Percentiles rank a stretch among this genome's conserved stretches.
Conservation (phyloP, 2,329 filamentous ascomycete species). For the Cercospora sojina region DNA sequence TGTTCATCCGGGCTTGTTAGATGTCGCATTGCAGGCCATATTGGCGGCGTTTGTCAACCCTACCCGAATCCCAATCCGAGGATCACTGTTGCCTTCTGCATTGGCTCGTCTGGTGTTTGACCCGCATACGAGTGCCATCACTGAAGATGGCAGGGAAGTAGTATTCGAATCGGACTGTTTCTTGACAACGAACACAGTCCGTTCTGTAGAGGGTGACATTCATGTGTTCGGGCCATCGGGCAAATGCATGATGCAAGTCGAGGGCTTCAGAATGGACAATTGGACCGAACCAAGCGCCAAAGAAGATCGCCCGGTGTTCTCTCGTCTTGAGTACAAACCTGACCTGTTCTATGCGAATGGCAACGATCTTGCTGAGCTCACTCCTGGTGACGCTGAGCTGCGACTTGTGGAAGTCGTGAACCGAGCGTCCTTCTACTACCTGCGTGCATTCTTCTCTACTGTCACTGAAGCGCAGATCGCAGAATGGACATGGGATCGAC, state of each 20-base stretch:
- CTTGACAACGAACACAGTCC: slow-evolving; percentile 22
- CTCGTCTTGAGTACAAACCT: slow-evolving; percentile 18
- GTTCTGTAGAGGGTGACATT: slow-evolving; percentile 24
- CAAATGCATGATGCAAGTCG: slow-evolving; percentile 19
- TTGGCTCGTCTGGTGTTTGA: slow-evolving; percentile 21
- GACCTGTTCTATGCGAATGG: slow-evolving; percentile 21
- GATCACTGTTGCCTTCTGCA: slow-evolving; percentile 22
- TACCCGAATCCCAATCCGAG: slow-evolving; percentile 23
- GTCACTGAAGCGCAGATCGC: slow-evolving; percentile 15
- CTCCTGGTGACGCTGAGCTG: slow-evolving; percentile 15
- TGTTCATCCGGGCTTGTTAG: slow-evolving; percentile 36
- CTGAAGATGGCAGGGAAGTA: slow-evolving; percentile 30
- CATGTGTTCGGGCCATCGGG: slow-evolving; percentile 27
- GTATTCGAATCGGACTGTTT: slow-evolving; percentile 24
- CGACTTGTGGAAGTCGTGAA: slow-evolving; percentile 23
- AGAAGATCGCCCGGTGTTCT: slow-evolving; percentile 23
- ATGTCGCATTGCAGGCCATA: slow-evolving; percentile 37
- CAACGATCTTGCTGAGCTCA: slow-evolving; percentile 17
- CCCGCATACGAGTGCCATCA: slow-evolving; percentile 15
- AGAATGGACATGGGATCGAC: slow-evolving; percentile 24
- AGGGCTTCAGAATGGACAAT: slow-evolving; percentile 25
- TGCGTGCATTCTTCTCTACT: slow-evolving; percentile 19
- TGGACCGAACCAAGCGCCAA: slow-evolving; percentile 17
- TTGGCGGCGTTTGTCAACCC: slow-evolving; percentile 35
- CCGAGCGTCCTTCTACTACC: slow-evolving; percentile 20